Evolutionary conservation across 345 rosid species (phyloP), one percentile per base, ranked within the genome.

Genomic region (Hibiscus syriacus): DNA sequence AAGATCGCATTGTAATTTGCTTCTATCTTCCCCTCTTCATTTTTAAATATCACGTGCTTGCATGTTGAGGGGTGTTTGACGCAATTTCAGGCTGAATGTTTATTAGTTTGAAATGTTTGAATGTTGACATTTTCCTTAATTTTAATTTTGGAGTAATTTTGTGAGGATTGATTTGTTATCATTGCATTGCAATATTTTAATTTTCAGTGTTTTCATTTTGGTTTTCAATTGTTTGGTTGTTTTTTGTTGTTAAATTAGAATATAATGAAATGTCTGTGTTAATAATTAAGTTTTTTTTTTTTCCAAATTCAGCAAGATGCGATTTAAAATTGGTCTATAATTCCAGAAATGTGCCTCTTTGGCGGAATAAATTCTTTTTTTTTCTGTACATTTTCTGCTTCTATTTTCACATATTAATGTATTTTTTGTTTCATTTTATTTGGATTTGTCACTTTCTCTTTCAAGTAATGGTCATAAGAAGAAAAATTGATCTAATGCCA

Each of bases 1-100:
- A 94, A 63, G 97, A 94, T 82, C 94, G 96, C 73, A 86, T 94
- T 70, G 99, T 93, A 81, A 81, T 41, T 57, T 67, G 73, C 4
- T 5, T 14, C 54, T 17, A 68, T 17, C 39, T 29, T 66, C 20
- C 56, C 3, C 0, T 3, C 11, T 53, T 67, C 9, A 26, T 20
- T 17, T 45, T 48, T 9, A 16, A 38, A 19, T n/a, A 29, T 43
- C 14, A 10, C 29, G 26, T 69, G 19, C 56, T 26, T 68, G 29
- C 38, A 11, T 3, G 55, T 23, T 38, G 48, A 20, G 16, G 20
- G 23, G 2, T 34, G 3, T 5, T 34, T 19, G 52, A 25, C 41
- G 62, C 2, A 52, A 36, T 13, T 52, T 67, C 8, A 7, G 4
- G 46, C 34, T 19, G 36, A 39, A 55, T 54, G 19, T 16, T 52